Conservation (phyloP, 2,329 filamentous ascomycete species). For the Nothophaeocryptopus gaeumannii region DNA sequence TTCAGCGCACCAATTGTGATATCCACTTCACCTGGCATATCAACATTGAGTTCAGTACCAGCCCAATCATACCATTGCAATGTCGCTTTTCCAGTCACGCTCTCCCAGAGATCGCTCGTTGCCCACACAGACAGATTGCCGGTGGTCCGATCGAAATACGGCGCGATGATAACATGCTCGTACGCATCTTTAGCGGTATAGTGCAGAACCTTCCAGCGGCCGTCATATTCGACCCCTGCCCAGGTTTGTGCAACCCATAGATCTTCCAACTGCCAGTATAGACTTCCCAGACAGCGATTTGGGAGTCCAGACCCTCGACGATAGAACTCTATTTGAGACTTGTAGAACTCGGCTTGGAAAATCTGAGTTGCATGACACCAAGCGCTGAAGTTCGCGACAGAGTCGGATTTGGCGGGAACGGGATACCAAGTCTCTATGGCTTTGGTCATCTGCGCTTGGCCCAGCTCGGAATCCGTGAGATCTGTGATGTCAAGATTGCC, state of each 20-base stretch:
- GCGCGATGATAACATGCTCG: constrained; percentile 57
- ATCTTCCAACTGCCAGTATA: constrained; percentile 67
- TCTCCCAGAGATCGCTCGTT: constrained; percentile 57
- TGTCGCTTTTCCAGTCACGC: constrained; percentile 46
- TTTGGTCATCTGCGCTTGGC: constrained; percentile 58
- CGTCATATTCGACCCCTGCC: constrained; percentile 62
- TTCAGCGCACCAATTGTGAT: constrained; percentile 54
- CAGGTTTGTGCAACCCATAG: constrained; percentile 60
- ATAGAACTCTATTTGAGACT: constrained; percentile 60
- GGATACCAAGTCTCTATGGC: constrained; percentile 58
- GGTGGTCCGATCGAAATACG: constrained; percentile 53
- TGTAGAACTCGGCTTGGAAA: constrained; percentile 64
- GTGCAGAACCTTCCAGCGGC: constrained; percentile 62
- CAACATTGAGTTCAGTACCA: constrained; percentile 44
- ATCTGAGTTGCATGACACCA: constrained; percentile 63
- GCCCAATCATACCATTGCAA: constrained; percentile 54
- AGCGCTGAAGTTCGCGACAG: constrained; percentile 57
- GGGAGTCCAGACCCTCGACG: constrained; percentile 56
- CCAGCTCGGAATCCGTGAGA: constrained; percentile 42
- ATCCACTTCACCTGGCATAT: constrained; percentile 30
- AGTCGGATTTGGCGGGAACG: constrained; percentile 51
- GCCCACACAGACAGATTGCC: constrained; percentile 54
- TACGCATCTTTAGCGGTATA: constrained; percentile 59
- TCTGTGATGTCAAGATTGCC: constrained; percentile 49
- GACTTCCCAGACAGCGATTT: constrained; percentile 57